Conservation (phyloP, 257 asterid genomes). For the Solanum virginianum region DNA sequence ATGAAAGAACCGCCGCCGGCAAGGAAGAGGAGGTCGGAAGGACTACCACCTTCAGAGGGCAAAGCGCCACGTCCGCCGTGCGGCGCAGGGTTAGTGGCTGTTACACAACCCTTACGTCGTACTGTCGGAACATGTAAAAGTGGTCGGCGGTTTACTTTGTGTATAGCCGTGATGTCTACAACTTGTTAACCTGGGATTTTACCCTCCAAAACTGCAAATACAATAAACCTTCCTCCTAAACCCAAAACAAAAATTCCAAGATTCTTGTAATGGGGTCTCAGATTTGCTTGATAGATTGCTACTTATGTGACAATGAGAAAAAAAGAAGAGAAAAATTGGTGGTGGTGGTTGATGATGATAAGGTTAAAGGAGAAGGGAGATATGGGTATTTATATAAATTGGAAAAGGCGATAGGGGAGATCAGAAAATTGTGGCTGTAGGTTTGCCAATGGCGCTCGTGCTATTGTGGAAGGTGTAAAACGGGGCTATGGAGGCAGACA, state of each 20-base stretch:
- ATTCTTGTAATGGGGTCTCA: neutral
- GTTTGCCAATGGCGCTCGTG: neutral
- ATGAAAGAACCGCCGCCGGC: constrained; percentile 77
- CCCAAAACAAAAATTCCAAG: neutral
- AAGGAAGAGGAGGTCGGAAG: constrained; percentile 96
- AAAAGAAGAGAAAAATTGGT: neutral
- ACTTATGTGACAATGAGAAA: no score
- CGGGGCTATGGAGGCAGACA: neutral
- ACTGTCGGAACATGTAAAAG: constrained; percentile 42
- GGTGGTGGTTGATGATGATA: neutral
- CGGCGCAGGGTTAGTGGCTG: constrained; percentile 77
- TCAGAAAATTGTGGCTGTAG: neutral
- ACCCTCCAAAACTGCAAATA: constrained; percentile 1
- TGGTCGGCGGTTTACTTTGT: constrained; percentile 39
- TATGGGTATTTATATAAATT: neutral
- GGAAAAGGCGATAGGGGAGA: neutral
- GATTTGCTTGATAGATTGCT: neutral
- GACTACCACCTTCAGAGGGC: constrained; percentile 97
- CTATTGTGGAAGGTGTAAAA: neutral
- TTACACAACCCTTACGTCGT: constrained; percentile 74
- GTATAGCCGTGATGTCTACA: constrained; percentile 88
- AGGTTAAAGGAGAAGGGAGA: neutral
- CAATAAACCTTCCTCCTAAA: neutral
- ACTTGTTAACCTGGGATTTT: constrained; percentile 28
- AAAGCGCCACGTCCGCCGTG: constrained; percentile 99